Conservation (phyloP, 2,329 filamentous ascomycete genomes). For the Verticillium dahliae region DNA sequence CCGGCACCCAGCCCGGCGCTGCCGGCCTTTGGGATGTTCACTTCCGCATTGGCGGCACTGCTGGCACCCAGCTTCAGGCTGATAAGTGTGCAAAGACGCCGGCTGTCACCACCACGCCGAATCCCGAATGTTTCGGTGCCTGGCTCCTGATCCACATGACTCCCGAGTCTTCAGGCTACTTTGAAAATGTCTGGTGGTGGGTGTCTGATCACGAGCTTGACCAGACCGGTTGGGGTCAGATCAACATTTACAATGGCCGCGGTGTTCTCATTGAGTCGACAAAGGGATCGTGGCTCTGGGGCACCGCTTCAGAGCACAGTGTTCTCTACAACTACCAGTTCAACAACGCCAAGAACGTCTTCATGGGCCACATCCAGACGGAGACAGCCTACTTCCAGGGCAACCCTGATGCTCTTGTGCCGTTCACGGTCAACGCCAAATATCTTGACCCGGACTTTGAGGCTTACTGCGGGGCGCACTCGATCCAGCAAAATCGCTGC, state of each 20-base stretch:
- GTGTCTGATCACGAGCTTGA: conserved; percentile 88
- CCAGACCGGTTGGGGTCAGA: conserved; percentile 58
- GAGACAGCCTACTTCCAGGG: conserved; percentile 87
- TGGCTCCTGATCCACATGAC: conserved; percentile 66
- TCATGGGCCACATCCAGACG: conserved; percentile 77
- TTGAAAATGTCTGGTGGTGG: conserved; percentile 91
- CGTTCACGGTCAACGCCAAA: conserved; percentile 50
- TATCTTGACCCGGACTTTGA: conserved; percentile 66
- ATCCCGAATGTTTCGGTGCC: conserved; percentile 64
- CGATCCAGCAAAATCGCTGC: conserved; percentile 33
- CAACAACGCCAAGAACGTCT: conserved; percentile 68
- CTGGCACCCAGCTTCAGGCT: conserved; percentile 76
- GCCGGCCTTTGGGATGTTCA: conserved; percentile 94
- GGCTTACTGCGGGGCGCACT: conserved; percentile 38
- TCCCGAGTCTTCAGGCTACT: conserved; percentile 58
- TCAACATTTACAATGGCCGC: conserved; percentile 83
- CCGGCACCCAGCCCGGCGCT: conserved; percentile 57
- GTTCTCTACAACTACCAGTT: conserved; percentile 82
- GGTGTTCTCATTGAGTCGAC: conserved; percentile 73
- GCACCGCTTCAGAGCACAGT: conserved; percentile 61
- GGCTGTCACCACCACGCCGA: conserved; percentile 50
- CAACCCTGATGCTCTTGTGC: conserved; percentile 66
- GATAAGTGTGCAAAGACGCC: conserved; percentile 75
- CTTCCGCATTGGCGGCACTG: conserved; percentile 81
- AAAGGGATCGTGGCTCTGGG: conserved; percentile 75